These are phyloP conservation scores for Mycena haematopus DNA, from an alignment of 768 basidiomycete genomes.

Conservation along the genomic window DNA sequence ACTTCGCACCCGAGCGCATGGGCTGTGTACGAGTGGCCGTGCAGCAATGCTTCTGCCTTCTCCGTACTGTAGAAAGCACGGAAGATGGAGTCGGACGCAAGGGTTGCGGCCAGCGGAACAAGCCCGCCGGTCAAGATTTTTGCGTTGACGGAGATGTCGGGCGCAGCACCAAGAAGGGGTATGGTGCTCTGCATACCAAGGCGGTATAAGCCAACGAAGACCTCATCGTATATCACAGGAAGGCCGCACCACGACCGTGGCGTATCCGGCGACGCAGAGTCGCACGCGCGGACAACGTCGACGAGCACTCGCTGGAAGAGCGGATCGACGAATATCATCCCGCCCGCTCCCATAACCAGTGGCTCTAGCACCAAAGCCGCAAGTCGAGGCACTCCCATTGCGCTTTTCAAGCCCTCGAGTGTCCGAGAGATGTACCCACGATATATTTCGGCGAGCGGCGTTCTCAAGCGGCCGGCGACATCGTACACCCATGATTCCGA, in stretches of 20 bases:
- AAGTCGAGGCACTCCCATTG: constrained; percentile 48
- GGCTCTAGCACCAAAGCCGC: constrained; percentile 91
- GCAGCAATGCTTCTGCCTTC: constrained; percentile 87
- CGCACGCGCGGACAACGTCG: constrained; percentile 71
- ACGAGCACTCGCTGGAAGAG: constrained; percentile 91
- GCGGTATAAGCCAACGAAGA: constrained; percentile 92
- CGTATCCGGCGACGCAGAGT: constrained; percentile 35
- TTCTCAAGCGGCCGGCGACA: constrained; percentile 62
- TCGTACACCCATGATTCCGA: constrained; percentile 74
- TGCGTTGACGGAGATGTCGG: constrained; percentile 91
- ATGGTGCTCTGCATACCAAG: constrained; percentile 73
- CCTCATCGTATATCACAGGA: constrained; percentile 95
- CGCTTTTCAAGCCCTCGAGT: constrained; percentile 52
- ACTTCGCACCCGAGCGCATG: constrained; percentile 93
- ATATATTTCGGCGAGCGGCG: constrained; percentile 71
- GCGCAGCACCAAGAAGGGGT: constrained; percentile 71
- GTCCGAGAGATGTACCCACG: constrained; percentile 59
- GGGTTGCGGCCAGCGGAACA: constrained; percentile 83
- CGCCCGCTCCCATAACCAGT: constrained; percentile 92
- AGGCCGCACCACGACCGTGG: constrained; percentile 62
- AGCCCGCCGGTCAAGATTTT: constrained; percentile 95
- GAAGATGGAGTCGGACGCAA: constrained; percentile 84
- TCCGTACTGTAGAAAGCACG: constrained; percentile 73
- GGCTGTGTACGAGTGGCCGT: constrained; percentile 96
- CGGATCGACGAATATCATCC: constrained; percentile 97